Conservation (phyloP, 768 basidiomycete genomes). For the Candolleomyces efflorescens region DNA sequence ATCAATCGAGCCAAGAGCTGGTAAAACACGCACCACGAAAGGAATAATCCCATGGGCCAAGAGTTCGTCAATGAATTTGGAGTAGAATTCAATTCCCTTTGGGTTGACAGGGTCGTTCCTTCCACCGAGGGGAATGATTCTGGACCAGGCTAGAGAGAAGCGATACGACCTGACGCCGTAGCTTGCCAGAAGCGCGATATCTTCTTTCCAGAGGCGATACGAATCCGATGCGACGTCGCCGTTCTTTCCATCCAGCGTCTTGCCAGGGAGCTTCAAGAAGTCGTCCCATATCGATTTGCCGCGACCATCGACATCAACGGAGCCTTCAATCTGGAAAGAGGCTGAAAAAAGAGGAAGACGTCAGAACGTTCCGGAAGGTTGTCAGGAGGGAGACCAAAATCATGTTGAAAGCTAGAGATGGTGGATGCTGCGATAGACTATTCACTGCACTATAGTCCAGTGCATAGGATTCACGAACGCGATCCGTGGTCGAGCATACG, state of each 20-base stretch:
- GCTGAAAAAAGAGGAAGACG: slow-evolving; percentile 31
- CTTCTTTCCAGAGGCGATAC: slow-evolving; percentile 64
- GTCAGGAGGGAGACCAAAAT: not conserved
- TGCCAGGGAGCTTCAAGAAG: slow-evolving; percentile 60
- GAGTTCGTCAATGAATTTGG: slow-evolving; percentile 63
- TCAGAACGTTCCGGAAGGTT: slow-evolving; percentile 1
- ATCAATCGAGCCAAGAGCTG: not conserved
- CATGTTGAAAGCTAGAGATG: not conserved
- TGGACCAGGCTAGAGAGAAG: slow-evolving; percentile 74
- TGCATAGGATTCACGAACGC: not conserved
- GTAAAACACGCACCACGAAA: slow-evolving; percentile 50
- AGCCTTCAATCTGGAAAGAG: slow-evolving; percentile 73
- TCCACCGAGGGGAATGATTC: slow-evolving; percentile 71
- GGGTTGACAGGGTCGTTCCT: slow-evolving; percentile 70
- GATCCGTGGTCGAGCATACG: not conserved
- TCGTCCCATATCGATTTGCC: slow-evolving; percentile 76
- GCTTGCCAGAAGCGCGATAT: slow-evolving; percentile 53
- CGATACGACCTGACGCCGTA: slow-evolving; percentile 73
- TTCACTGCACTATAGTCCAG: not conserved
- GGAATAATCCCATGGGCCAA: slow-evolving; percentile 60
- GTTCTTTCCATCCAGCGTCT: slow-evolving; percentile 62
- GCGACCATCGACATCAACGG: slow-evolving; percentile 52
- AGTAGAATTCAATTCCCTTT: slow-evolving; percentile 66
- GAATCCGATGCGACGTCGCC: slow-evolving; percentile 73
- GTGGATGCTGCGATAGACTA: not conserved